A percentile compares a stretch with the other conserved stretches of the same genome.
phyloP scores from a whole-genome alignment of 2,329 filamentous ascomycete genomes.

The Microascus cirrosus region DNA sequence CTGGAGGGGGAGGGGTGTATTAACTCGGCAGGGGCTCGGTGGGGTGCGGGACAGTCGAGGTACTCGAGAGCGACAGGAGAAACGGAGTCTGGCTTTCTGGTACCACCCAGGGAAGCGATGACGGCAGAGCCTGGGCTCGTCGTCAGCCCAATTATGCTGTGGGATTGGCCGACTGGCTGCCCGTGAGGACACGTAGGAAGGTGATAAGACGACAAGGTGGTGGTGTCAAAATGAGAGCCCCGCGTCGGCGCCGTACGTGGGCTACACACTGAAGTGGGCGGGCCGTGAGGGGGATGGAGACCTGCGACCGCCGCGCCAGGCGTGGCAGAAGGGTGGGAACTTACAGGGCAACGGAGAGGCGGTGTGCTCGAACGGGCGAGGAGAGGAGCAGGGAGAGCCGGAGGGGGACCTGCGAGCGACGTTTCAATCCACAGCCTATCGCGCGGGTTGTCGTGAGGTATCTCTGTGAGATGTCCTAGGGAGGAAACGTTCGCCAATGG shows the following conservation, averaged over 20 bases:
- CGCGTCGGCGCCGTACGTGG: neutral
- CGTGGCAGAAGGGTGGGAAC: neutral
- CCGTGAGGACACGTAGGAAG: neutral
- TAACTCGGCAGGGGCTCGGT: neutral
- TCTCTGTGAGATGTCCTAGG: neutral
- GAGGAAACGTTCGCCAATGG: neutral
- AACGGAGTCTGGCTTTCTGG: neutral
- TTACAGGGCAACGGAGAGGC: neutral
- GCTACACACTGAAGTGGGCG: neutral
- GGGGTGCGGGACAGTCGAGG: neutral
- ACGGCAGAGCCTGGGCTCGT: neutral
- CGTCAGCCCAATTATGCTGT: constrained; percentile 1
- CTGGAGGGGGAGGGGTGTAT: neutral
- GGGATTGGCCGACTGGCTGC: neutral
- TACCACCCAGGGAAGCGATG: neutral
- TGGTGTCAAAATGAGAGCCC: neutral
- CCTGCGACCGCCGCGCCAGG: constrained; percentile 1
- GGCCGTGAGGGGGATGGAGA: constrained; percentile 1
- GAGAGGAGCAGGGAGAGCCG: neutral
- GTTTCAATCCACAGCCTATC: neutral
- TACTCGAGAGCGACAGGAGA: neutral
- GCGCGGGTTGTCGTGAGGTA: neutral
- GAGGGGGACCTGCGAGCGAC: neutral
- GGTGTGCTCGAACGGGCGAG: neutral
- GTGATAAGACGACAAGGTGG: neutral